Percentiles rank a stretch among this genome's conserved stretches.
Conservation (phyloP, 495 filamentous ascomycete genomes). For the Xylaria flabelliformis region DNA sequence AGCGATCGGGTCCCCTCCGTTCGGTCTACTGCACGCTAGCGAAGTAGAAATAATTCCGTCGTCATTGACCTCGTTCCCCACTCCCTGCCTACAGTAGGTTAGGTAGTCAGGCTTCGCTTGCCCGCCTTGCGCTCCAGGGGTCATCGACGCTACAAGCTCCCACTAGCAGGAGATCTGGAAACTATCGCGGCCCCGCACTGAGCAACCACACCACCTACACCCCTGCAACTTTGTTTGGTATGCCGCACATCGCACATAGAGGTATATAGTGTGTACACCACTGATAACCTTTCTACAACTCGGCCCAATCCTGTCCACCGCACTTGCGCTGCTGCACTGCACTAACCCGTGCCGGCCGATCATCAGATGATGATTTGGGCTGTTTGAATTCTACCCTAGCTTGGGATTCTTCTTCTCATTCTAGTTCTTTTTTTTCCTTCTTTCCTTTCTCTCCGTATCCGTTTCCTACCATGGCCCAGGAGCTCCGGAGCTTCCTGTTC, state of each 20-base stretch:
- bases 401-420: constrained; percentile 25
- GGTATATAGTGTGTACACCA: not conserved
- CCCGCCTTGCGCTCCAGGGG: constrained; percentile 10
- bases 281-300: constrained; percentile 5
- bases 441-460: constrained; percentile 9
- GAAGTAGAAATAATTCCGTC: constrained; percentile 2
- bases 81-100: not conserved
- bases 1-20: not conserved
- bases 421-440: not conserved
- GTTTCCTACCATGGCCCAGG: constrained; percentile 33
- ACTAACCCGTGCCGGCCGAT: constrained; percentile 14
- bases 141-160: constrained; percentile 6
- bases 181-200: constrained; percentile 18
- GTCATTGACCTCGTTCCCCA: constrained; percentile 16
- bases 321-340: not conserved
- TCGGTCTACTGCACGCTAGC: constrained; percentile 6
- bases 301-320: constrained; percentile 10
- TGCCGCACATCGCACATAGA: not conserved
- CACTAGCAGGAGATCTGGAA: constrained; percentile 16
- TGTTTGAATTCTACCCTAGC: constrained; percentile 29
- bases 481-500: constrained; percentile 32
- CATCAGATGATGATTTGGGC: constrained; percentile 37
- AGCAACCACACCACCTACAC: constrained; percentile 6
- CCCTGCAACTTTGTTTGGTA: constrained; percentile 12
- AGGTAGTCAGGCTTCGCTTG: constrained; percentile 1